Evolutionary conservation across 2,329 filamentous ascomycete genomes (phyloP).

Genomic region (Tolypocladium cylindrosporum): DNA sequence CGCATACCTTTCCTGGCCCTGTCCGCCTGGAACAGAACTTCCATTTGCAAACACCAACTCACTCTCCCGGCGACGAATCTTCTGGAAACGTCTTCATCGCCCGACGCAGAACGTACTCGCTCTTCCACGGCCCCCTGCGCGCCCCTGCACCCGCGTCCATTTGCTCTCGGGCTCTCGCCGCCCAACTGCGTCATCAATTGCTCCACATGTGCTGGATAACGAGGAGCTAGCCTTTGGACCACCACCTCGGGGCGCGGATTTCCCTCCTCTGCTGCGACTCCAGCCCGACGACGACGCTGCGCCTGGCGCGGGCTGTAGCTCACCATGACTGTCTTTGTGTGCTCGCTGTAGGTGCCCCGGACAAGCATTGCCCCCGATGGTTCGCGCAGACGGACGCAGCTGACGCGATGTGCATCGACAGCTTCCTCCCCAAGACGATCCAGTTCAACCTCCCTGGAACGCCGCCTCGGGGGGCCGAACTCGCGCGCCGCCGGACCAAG

Average conservation of each 20-base stretch:
- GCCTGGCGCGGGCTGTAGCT: neutral
- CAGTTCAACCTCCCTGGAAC: conserved; percentile 66
- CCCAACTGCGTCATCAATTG: neutral
- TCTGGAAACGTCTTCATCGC: neutral
- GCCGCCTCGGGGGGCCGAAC: conserved; percentile 26
- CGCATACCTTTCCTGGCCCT: neutral
- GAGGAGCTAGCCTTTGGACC: conserved; percentile 1
- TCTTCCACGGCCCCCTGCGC: neutral
- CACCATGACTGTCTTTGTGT: conserved; percentile 31
- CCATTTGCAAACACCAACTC: neutral
- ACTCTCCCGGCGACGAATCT: neutral
- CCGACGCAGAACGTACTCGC: neutral
- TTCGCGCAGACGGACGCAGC: neutral
- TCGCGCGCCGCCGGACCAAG: conserved; percentile 17
- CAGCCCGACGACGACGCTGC: neutral
- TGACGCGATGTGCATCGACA: conserved; percentile 23
- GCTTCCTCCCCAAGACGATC: conserved; percentile 86
- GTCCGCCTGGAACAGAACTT: neutral
- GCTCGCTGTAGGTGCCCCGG: conserved; percentile 24
- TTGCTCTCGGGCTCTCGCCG: neutral
- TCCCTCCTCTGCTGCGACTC: neutral
- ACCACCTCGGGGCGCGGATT: neutral
- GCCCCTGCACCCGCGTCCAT: neutral
- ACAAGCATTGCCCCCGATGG: neutral
- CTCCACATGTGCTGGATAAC: conserved; percentile 1